A percentile compares a stretch with the other conserved stretches of the same genome.
Conservation (phyloP, 2,329 filamentous ascomycete genomes). For the Ustilaginoidea virens region DNA sequence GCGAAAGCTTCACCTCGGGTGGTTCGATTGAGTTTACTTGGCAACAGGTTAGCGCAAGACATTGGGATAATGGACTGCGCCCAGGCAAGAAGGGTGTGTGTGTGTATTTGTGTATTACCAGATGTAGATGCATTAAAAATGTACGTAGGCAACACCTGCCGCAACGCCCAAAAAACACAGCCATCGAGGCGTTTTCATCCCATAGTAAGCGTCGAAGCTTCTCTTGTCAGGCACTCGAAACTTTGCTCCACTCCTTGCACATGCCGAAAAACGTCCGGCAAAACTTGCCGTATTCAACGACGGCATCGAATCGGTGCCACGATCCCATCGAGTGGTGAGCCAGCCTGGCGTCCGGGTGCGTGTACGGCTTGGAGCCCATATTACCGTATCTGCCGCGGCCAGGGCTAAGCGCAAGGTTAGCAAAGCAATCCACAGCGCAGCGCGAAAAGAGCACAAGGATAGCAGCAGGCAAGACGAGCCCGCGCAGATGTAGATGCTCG, state of each 20-base stretch:
- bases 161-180: neutral
- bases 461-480: no score
- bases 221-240: constrained; percentile 2
- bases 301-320: constrained; percentile 9
- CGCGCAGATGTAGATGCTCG: no score
- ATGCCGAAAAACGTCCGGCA: constrained; percentile 10
- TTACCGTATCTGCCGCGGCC: constrained; percentile 10
- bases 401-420: constrained; percentile 4
- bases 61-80: no score
- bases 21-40: no score
- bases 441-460: neutral
- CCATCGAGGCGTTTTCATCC: no score
- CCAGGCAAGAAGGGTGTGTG: no score
- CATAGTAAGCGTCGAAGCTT: no score
- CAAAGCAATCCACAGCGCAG: neutral
- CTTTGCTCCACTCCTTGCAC: constrained; percentile 10
- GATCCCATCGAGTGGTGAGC: constrained; percentile 10
- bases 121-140: no score
- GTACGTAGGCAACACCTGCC: no score
- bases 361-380: constrained; percentile 11
- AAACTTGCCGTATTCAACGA: constrained; percentile 11
- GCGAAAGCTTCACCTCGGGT: no score
- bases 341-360: constrained; percentile 8
- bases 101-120: no score
- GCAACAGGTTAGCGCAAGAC: no score